Base-by-base conservation (phyloP, 2,329 filamentous ascomycete genomes). In the Phyllosticta citriasiana region DNA sequence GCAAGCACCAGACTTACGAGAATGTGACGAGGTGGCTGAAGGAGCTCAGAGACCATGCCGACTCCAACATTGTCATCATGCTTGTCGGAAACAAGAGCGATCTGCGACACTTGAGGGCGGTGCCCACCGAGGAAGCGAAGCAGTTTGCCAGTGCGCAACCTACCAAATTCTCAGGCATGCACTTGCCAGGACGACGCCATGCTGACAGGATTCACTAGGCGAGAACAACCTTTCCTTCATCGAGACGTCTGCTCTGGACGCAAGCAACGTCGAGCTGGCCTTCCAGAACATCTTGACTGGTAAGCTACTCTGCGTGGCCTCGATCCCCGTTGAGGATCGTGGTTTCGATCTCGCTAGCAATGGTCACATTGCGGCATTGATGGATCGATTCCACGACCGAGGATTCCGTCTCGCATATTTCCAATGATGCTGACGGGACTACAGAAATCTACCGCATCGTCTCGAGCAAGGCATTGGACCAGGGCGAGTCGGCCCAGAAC, bases 31-130 rank as follows among this genome's bases (percentile, higher is more conserved):
- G 95, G 79, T 99, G 94, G 94, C 80, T 99, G 81, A 99, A 97
- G 82, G 94, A 99, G 82, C 83, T 99, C 73, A 87, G 94, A 71
- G 94, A 97, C 74, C 92, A 99, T 78, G 94, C 94, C 69, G 94
- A 99, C 76, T 92, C 91, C 71, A 97, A 97, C 80, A 97, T 97
- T 71, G 92, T 99, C 71, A 99, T 99, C 76, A 99, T 99, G 94
- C 82, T 99, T 71, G 94, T 97, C 61, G 94, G 94, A 77, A 99
- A 99, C 86, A 99, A 99, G 88, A 97, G 92, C 78, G 94, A 99
- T 96, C 88, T 97, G 88, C 89, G 92, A 78, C 94, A 99, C 79
- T 83, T 99, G 73, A 86, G 94, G 75, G 94, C 94, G 67, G 94
- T 99, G 67, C 91, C 94, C 57, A 99, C 94, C 64, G 94, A 99